Evolutionary conservation across 805 yeast genomes (phyloP).

Genomic region (Ogataea methanolica): DNA sequence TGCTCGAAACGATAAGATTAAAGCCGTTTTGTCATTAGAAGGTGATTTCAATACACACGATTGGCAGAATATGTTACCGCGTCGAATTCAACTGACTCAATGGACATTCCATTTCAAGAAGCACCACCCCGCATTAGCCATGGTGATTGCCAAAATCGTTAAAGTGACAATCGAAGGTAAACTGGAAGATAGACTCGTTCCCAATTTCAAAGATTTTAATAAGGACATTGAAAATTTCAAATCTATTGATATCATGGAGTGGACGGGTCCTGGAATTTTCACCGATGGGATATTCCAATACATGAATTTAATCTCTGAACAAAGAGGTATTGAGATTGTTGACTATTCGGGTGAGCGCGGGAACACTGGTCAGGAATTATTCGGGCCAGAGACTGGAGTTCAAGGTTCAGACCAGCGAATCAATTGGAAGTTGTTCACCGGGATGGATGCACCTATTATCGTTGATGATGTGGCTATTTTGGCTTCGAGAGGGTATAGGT

Average conservation of each 20-base stretch:
- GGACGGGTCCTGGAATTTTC: slow-evolving; percentile 53
- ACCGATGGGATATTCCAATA: slow-evolving; percentile 43
- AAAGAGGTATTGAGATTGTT: not conserved
- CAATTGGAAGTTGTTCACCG: slow-evolving; percentile 16
- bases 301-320: slow-evolving; percentile 28
- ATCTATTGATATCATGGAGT: slow-evolving; percentile 37
- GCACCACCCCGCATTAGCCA: slow-evolving; percentile 53
- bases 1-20: slow-evolving; percentile 38
- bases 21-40: slow-evolving; percentile 45
- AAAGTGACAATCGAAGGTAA: slow-evolving; percentile 38
- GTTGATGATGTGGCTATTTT: slow-evolving; percentile 14
- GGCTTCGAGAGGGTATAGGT: slow-evolving; percentile 12
- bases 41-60: slow-evolving; percentile 39
- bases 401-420: slow-evolving; percentile 1
- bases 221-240: slow-evolving; percentile 28
- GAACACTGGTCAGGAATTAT: slow-evolving; percentile 5
- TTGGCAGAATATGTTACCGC: slow-evolving; percentile 39
- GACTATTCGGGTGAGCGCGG: slow-evolving; percentile 7
- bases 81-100: slow-evolving; percentile 49
- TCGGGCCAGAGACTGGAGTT: slow-evolving; percentile 10
- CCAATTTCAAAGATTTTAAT: slow-evolving; percentile 12
- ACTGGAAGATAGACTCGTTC: slow-evolving; percentile 22
- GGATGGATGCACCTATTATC: slow-evolving; percentile 14
- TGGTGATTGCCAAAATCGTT: slow-evolving; percentile 42
- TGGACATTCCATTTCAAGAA: slow-evolving; percentile 50